A percentile compares a stretch with the other conserved stretches of the same genome.
Conservation (phyloP, 2,329 filamentous ascomycete genomes). For the Cladophialophora chaetospira region DNA sequence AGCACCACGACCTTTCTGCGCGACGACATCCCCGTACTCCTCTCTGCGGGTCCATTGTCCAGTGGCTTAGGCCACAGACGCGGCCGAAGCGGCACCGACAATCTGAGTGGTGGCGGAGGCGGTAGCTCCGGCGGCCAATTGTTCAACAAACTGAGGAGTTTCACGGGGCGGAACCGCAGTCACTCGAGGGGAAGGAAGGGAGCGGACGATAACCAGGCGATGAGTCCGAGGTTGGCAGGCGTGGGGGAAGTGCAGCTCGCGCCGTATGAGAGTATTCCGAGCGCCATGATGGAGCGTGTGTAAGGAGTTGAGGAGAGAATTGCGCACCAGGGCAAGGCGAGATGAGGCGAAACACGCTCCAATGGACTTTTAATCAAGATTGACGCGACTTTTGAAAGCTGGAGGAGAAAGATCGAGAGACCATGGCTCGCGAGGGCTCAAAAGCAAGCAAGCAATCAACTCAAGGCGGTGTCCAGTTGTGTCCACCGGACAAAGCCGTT, state of each 20-base stretch:
- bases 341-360: too few relatives aligned
- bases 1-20: conserved; percentile 31
- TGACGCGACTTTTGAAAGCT: neutral
- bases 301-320: neutral
- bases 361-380: too few relatives aligned
- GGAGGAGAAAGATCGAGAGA: neutral
- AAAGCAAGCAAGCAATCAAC: conserved; percentile 4
- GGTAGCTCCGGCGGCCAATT: conserved; percentile 42
- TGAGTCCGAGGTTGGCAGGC: conserved; percentile 21
- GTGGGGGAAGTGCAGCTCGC: conserved; percentile 16
- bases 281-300: conserved; percentile 15
- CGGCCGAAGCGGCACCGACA: conserved; percentile 58
- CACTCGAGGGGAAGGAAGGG: conserved; percentile 53
- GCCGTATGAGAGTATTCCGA: conserved; percentile 28
- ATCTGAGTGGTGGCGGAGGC: conserved; percentile 34
- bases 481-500: too few relatives aligned
- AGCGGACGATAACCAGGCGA: conserved; percentile 27
- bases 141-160: conserved; percentile 54
- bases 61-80: conserved; percentile 45
- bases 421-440: conserved; percentile 15
- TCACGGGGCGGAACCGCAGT: conserved; percentile 62
- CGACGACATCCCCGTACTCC: conserved; percentile 27
- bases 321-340: too few relatives aligned
- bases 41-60: conserved; percentile 30
- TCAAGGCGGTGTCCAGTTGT: neutral